Conservation (phyloP, 495 filamentous ascomycete species). For the Podospora fimiseda region DNA sequence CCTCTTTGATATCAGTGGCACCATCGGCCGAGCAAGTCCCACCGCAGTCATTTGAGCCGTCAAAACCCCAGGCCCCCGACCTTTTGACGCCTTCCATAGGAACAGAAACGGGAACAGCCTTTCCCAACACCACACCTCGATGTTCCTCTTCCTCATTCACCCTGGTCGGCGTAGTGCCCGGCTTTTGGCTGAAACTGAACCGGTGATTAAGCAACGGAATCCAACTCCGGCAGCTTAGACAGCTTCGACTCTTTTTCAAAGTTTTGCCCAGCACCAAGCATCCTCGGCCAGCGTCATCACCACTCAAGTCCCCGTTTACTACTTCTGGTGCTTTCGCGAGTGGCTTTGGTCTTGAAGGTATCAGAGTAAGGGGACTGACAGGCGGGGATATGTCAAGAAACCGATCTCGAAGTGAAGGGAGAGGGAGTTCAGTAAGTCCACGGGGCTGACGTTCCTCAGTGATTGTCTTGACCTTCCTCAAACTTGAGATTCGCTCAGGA, state of each 20-base stretch:
- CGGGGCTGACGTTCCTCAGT: not conserved
- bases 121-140: not conserved
- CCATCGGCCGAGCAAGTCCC: too few species aligned
- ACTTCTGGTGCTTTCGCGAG: not conserved
- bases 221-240: conserved; percentile 6
- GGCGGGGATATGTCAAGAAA: conserved; percentile 8
- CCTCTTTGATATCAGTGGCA: conserved; percentile 10
- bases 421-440: not conserved
- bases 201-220: conserved; percentile 5
- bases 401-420: not conserved
- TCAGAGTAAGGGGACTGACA: not conserved
- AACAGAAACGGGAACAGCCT: not conserved
- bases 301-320: not conserved
- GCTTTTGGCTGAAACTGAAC: conserved; percentile 9
- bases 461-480: conserved; percentile 9
- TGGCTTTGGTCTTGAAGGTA: not conserved
- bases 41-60: too few species aligned
- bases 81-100: not conserved
- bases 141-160: not conserved
- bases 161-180: not conserved
- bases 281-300: not conserved
- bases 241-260: conserved; percentile 10
- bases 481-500: conserved; percentile 13
- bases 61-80: conserved; percentile 11
- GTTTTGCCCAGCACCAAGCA: conserved; percentile 8